phyloP scores from a whole-genome alignment of 176 grass and related monocot species.

The Luzula sylvatica region DNA sequence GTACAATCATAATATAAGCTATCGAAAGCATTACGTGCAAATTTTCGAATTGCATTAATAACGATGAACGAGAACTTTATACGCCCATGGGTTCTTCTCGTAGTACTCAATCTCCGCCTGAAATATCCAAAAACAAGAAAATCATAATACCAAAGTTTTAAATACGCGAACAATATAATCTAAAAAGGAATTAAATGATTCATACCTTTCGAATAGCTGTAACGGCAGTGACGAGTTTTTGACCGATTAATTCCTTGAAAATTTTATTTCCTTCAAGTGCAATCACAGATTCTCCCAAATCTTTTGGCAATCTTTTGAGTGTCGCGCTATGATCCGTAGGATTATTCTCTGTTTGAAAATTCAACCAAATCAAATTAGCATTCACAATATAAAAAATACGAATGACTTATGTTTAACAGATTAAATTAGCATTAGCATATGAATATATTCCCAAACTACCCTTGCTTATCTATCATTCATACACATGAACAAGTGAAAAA shows the following conservation, averaged over 20 bases:
- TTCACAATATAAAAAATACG: no score
- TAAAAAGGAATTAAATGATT: background rate
- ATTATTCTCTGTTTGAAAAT: constrained; percentile 50
- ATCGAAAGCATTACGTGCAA: background rate
- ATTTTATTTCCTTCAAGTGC: constrained; percentile 51
- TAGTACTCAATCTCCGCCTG: constrained; percentile 82
- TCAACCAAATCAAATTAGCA: background rate
- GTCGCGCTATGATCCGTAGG: constrained; percentile 57
- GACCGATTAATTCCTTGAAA: constrained; percentile 64
- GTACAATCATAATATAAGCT: no score
- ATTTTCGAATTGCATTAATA: constrained; percentile 33
- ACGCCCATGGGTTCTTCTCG: constrained; percentile 42
- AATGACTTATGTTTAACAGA: no score
- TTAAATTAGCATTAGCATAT: no score
- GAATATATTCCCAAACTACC: no score
- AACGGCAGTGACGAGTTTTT: constrained; percentile 58
- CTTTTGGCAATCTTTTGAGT: constrained; percentile 68
- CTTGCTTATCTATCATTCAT: no score
- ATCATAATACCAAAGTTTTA: background rate
- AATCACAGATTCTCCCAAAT: constrained; percentile 62
- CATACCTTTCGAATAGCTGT: constrained; percentile 70
- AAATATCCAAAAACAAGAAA: constrained; percentile 1
- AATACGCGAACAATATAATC: background rate
- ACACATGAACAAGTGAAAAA: no score
- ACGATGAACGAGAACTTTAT: constrained; percentile 58